Evolutionary conservation across 1,284 basidiomycete species (phyloP), one percentile per base, ranked within the genome.

Genomic region (Athelia psychrophila): DNA sequence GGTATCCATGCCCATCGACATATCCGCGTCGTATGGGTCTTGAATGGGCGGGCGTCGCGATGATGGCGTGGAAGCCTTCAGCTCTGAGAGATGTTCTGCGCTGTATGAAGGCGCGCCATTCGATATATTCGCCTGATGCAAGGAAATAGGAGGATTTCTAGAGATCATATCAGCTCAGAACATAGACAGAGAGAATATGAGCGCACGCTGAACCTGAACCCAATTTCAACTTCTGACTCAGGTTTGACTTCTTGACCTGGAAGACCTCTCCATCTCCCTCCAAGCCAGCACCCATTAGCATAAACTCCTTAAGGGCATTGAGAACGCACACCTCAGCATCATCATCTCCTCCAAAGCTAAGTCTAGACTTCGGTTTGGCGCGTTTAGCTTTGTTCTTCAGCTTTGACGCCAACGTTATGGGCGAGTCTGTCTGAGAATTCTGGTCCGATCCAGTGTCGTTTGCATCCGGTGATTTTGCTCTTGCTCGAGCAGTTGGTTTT

Each of bases 311-410:
- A 16, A 35, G 44, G 33, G 54, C 52, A 63, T 60, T 57, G 58
- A 52, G 53, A 64, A 64, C 59, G 65, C 77, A 54, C 61, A 88
- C 90, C 73, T 90, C 88, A 55, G 38, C n/a, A 42, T 91, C 88
- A 48, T 91, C 88, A 25, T 83, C 86, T 12, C 73, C 86, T 5
- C 91, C 93, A 71, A 95, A 95, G 65, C 92, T 95, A 52, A 95
- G 72, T 49, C 79, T 75, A 2, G 85, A 77, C 61, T 84, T 86
- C 19, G 80, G 76, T 61, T 83, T 84, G 4, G 76, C 64, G 55
- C 81, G 83, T 62, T 83, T 85, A 49, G 72, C 69, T 64, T 86
- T 85, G 59, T 78, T 84, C 75, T 85, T 91, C 52, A 89, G 62
- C 64, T 85, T 88, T 4, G 81, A 68, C 1, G 78, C 83, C 46